Conservation (phyloP, 2,329 filamentous ascomycete genomes). For the Samsoniella hepiali region DNA sequence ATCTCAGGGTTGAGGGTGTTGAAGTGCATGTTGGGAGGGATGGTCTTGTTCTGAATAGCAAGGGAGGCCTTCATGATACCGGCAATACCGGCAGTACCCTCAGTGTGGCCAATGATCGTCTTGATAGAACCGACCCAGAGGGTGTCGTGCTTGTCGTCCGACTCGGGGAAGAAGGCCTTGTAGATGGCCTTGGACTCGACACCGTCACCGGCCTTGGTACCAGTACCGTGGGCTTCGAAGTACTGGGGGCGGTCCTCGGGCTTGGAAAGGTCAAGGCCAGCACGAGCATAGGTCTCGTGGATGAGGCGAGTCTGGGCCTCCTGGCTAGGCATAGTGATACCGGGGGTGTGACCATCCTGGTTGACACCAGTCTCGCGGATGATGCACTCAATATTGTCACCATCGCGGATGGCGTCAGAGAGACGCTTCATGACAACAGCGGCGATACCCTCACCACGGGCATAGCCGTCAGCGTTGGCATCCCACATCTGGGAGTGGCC, state of each 20-base stretch:
- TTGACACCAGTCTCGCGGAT: conserved; percentile 48
- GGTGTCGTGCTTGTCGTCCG: conserved; percentile 6
- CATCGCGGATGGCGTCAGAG: conserved; percentile 43
- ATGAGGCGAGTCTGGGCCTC: conserved; percentile 41
- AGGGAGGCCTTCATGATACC: conserved; percentile 46
- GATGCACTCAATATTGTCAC: conserved; percentile 49
- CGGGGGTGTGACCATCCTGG: conserved; percentile 52
- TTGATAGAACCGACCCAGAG: conserved; percentile 43
- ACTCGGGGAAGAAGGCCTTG: conserved; percentile 37
- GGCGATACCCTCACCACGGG: conserved; percentile 49
- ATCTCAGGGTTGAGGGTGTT: conserved; percentile 45
- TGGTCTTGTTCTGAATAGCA: conserved; percentile 43
- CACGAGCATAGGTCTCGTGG: conserved; percentile 33
- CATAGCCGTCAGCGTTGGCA: conserved; percentile 47
- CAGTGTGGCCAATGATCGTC: conserved; percentile 47
- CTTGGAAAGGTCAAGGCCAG: conserved; percentile 34
- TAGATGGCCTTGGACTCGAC: conserved; percentile 47
- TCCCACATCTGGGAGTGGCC: conserved; percentile 40
- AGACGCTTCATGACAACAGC: conserved; percentile 46
- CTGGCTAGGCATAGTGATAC: conserved; percentile 53
- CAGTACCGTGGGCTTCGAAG: conserved; percentile 40
- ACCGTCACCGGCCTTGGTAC: conserved; percentile 42
- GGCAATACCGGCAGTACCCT: conserved; percentile 45
- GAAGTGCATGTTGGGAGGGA: conserved; percentile 47
- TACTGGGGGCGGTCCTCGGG: conserved; percentile 36